A percentile compares a stretch with the other conserved stretches of the same genome.
Conservation (phyloP, 2,329 filamentous ascomycete genomes). For the Trichoderma hamatum region DNA sequence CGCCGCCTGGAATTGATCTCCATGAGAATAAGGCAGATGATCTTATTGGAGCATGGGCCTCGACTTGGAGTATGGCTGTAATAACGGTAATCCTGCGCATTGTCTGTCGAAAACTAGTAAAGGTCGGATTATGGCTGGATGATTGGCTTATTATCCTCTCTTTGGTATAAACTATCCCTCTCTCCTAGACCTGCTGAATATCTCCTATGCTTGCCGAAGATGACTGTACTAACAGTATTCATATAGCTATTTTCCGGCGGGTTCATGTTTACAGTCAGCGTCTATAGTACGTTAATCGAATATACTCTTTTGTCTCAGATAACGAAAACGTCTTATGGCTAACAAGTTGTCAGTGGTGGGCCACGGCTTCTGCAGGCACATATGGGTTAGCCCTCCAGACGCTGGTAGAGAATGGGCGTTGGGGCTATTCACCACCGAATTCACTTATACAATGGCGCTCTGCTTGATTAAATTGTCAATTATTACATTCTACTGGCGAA, state of each 20-base stretch:
- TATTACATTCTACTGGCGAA: constrained; percentile 32
- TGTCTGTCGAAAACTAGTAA: not conserved
- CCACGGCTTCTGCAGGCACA: constrained; percentile 28
- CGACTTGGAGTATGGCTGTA: constrained; percentile 24
- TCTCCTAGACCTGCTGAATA: not conserved
- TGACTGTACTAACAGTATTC: not conserved
- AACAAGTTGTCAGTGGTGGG: not conserved
- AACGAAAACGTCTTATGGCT: not conserved
- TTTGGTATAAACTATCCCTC: not conserved
- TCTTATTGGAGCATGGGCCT: constrained; percentile 4
- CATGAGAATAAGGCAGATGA: not conserved
- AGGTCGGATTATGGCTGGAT: constrained; percentile 21
- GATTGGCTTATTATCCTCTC: constrained; percentile 27
- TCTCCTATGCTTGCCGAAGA: not conserved
- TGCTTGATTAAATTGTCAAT: constrained; percentile 27
- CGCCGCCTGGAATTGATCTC: constrained; percentile 15
- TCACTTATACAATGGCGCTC: constrained; percentile 26
- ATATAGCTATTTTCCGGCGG: constrained; percentile 12
- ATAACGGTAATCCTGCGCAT: constrained; percentile 4
- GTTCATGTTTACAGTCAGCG: constrained; percentile 17
- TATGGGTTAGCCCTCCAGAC: constrained; percentile 24
- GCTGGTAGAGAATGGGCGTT: constrained; percentile 27
- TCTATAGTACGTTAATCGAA: constrained; percentile 7
- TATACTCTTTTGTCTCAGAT: not conserved
- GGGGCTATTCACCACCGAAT: constrained; percentile 30